Base-by-base conservation (phyloP, 768 basidiomycete species). In the Leccinum aurantiacum region DNA sequence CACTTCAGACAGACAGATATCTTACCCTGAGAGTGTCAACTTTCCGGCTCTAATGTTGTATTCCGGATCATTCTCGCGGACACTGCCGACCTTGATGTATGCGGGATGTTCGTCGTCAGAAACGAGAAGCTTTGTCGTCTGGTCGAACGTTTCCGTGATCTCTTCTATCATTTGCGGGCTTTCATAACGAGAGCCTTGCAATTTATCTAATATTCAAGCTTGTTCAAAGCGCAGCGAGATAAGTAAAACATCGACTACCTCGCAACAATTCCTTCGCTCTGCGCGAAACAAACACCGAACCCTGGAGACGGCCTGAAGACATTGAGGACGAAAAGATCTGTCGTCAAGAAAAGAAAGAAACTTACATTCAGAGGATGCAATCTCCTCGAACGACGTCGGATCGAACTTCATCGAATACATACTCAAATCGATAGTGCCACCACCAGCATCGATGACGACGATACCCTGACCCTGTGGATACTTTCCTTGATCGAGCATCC, bases 381-480 rank as follows among this genome's bases (percentile, higher is more conserved):
- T 65, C 60, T 79, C 76, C 52, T 80, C 65, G 33, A 78, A 74
- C 1, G 63, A 64, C 63, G 71, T 55, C 66, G 76, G 48, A 49
- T 27, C 7, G 2, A 27, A 27, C 48, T 27, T 27, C 69, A 80
- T 74, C n/a, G 62, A 71, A 69, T 69, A 78, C 54, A 70, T 74
- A 58, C 80, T 82, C 22, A 78, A 17, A 54, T 78, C 78, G 6
- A 76, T 52, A 1, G 75, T 78, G 0, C 75, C 74, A 6, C 80
- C 79, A 15, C 83, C 83, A 9, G 80, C 80, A 63, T 84, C 82
- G 8, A 83, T 75, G 19, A 84, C 68, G 10, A 82, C 70, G 6
- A 82, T 65, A 0, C 75, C 74, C 25, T 73, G 62, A 0, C 71
- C 73, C 1, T 59, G 29, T 56, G 74, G 53, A 14, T 59, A n/a